phyloP scores from a whole-genome alignment of 192 early-diverging fungal genomes.

The Coemansia sp. region DNA sequence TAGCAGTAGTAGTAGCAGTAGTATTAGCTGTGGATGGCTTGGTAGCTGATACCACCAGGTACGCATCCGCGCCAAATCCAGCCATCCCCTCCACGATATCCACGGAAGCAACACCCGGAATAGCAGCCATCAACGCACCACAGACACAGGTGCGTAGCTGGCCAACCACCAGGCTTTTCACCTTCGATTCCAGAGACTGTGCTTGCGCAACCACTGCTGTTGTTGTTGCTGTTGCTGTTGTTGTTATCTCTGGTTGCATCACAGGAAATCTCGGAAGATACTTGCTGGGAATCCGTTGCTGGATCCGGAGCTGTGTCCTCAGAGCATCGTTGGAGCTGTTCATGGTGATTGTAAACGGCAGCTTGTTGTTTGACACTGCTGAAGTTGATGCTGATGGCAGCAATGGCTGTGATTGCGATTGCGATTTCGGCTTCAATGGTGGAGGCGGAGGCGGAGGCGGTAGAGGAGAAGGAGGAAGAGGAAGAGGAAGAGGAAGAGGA shows the following conservation, averaged over 20 bases:
- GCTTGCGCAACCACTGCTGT: not conserved
- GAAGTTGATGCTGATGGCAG: not conserved
- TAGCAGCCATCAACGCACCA: not conserved
- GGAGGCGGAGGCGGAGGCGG: conserved; percentile 14
- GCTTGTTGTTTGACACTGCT: not conserved
- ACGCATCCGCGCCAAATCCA: conserved; percentile 26
- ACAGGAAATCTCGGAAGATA: not conserved
- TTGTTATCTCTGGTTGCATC: not conserved
- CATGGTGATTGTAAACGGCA: conserved; percentile 12
- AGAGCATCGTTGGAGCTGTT: not conserved
- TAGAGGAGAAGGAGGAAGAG: not conserved
- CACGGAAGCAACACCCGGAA: not conserved
- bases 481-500: too few relatives aligned
- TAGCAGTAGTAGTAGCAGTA: not conserved
- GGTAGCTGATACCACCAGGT: conserved; percentile 1
- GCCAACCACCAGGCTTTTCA: conserved; percentile 11
- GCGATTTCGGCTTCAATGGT: not conserved
- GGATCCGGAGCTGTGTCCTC: conserved; percentile 10
- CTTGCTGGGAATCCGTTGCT: conserved; percentile 8
- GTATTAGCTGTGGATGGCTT: not conserved
- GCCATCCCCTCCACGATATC: conserved; percentile 11
- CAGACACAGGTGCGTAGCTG: conserved; percentile 12
- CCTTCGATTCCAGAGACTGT: not conserved
- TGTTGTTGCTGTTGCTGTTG: not conserved
- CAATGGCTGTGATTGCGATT: not conserved